Percentiles rank a stretch among this genome's conserved stretches.
Conservation (phyloP, 1,139 yeast species). For the Geotrichum histeridarum region DNA sequence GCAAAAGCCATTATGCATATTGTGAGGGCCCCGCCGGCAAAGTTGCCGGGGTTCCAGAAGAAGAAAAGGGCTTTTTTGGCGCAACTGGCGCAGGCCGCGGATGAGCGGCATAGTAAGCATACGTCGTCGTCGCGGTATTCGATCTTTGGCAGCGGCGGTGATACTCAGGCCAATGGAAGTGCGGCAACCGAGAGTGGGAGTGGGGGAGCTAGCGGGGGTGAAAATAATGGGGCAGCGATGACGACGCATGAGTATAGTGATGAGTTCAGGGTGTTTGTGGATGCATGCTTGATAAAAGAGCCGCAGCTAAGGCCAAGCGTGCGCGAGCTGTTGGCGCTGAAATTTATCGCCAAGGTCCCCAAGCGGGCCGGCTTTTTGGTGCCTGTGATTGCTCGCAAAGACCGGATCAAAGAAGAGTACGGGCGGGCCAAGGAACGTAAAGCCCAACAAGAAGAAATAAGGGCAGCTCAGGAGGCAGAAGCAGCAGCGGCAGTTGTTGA, state of each 20-base stretch:
- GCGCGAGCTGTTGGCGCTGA: slow-evolving; percentile 23
- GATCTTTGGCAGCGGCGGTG: neutral
- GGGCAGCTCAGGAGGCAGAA: slow-evolving; percentile 1
- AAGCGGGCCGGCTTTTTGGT: slow-evolving; percentile 1
- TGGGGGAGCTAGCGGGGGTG: neutral
- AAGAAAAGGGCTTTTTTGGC: slow-evolving; percentile 2
- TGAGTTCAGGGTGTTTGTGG: slow-evolving; percentile 56
- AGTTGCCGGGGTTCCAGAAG: slow-evolving; percentile 40
- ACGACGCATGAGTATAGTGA: slow-evolving; percentile 40
- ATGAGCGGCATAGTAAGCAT: neutral
- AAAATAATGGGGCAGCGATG: neutral
- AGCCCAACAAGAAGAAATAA: neutral
- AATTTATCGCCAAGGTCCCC: slow-evolving; percentile 8
- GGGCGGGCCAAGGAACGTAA: slow-evolving; percentile 9
- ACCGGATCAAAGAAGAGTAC: slow-evolving; percentile 11
- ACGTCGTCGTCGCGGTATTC: neutral
- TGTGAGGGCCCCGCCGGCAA: slow-evolving; percentile 66
- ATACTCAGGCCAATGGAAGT: neutral
- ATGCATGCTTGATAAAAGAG: slow-evolving; percentile 53
- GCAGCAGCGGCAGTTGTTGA: neutral
- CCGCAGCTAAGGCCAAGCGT: slow-evolving; percentile 45
- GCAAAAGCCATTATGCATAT: slow-evolving; percentile 69
- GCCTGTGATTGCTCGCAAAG: slow-evolving; percentile 11
- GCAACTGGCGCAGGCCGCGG: slow-evolving; percentile 5
- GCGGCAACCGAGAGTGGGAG: neutral